These are phyloP conservation scores for Candida cerambycidarum DNA, from an alignment of 805 yeast species.

Conservation along the genomic window DNA sequence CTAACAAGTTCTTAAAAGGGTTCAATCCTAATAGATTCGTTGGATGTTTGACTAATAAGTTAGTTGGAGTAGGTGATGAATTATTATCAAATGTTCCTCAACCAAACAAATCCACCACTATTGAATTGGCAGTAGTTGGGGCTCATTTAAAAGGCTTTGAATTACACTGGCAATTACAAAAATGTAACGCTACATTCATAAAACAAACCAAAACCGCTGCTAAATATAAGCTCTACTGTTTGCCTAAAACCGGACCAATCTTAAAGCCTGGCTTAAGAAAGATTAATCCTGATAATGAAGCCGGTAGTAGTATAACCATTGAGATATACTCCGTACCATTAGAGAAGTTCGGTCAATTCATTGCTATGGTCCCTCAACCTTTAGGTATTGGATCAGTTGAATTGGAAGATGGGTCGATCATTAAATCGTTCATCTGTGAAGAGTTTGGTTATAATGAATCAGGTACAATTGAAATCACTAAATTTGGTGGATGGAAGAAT, in stretches of 20 bases:
- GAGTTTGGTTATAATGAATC: slow-evolving; percentile 74
- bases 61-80: slow-evolving; percentile 43
- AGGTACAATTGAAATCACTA: slow-evolving; percentile 80
- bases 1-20: slow-evolving; percentile 63
- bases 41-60: slow-evolving; percentile 49
- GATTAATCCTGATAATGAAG: slow-evolving; percentile 35
- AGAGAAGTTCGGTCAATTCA: slow-evolving; percentile 77
- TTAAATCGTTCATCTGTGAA: slow-evolving; percentile 93
- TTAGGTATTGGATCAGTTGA: slow-evolving; percentile 94
- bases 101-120: slow-evolving; percentile 38
- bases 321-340: slow-evolving; percentile 84
- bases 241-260: slow-evolving; percentile 78
- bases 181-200: slow-evolving; percentile 73
- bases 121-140: slow-evolving; percentile 91
- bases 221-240: slow-evolving; percentile 74
- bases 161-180: slow-evolving; percentile 89
- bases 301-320: slow-evolving; percentile 61
- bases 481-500: slow-evolving; percentile 83
- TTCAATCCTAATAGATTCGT: slow-evolving; percentile 50
- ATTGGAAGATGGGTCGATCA: slow-evolving; percentile 75
- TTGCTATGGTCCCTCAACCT: slow-evolving; percentile 89
- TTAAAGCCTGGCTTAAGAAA: slow-evolving; percentile 89
- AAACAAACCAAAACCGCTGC: slow-evolving; percentile 67
- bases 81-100: slow-evolving; percentile 43
- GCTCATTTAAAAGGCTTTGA: slow-evolving; percentile 90